Percentiles rank a stretch among this genome's conserved stretches.
These are phyloP conservation scores for Cordyceps sp. DNA, from an alignment of 2,329 filamentous ascomycete genomes.

Conservation along the genomic window DNA sequence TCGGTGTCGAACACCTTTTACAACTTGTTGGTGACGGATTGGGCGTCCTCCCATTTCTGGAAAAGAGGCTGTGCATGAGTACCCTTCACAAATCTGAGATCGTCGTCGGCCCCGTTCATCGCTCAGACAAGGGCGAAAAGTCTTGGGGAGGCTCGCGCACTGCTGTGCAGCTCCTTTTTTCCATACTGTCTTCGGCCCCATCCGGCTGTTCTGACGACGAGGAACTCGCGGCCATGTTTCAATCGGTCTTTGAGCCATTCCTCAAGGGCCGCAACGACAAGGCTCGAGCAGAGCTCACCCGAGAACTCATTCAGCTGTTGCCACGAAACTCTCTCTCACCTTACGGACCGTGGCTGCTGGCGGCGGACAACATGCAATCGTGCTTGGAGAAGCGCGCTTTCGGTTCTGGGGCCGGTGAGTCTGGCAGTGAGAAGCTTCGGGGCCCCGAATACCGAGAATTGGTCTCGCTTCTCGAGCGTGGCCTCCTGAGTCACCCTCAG, in stretches of 20 bases:
- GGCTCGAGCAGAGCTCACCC: slow-evolving; percentile 26
- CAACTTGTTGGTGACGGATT: slow-evolving; percentile 31
- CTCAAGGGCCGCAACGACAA: slow-evolving; percentile 30
- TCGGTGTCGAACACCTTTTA: slow-evolving; percentile 34
- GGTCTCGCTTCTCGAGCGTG: slow-evolving; percentile 48
- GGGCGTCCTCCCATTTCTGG: slow-evolving; percentile 44
- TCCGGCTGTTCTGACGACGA: slow-evolving; percentile 29
- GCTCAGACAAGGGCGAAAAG: slow-evolving; percentile 34
- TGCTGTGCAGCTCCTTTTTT: slow-evolving; percentile 49
- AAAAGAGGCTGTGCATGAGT: slow-evolving; percentile 37
- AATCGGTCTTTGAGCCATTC: slow-evolving; percentile 40
- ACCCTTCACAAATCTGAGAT: slow-evolving; percentile 41
- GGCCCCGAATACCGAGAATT: slow-evolving; percentile 56
- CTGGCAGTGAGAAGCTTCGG: slow-evolving; percentile 25
- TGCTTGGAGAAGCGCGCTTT: slow-evolving; percentile 19
- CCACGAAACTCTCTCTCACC: slow-evolving; percentile 27
- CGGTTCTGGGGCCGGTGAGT: slow-evolving; percentile 7
- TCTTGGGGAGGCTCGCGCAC: slow-evolving; percentile 32
- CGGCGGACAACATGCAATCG: slow-evolving; percentile 26
- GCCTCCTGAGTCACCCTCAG: slow-evolving; percentile 32
- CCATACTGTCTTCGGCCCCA: slow-evolving; percentile 37
- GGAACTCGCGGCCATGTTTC: slow-evolving; percentile 26
- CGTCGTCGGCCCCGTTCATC: slow-evolving; percentile 49
- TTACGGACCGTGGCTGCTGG: slow-evolving; percentile 33
- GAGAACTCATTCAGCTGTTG: slow-evolving; percentile 32